Evolutionary conservation across 2,329 filamentous ascomycete genomes (phyloP).

Genomic region (Pseudogymnoascus destructans): DNA sequence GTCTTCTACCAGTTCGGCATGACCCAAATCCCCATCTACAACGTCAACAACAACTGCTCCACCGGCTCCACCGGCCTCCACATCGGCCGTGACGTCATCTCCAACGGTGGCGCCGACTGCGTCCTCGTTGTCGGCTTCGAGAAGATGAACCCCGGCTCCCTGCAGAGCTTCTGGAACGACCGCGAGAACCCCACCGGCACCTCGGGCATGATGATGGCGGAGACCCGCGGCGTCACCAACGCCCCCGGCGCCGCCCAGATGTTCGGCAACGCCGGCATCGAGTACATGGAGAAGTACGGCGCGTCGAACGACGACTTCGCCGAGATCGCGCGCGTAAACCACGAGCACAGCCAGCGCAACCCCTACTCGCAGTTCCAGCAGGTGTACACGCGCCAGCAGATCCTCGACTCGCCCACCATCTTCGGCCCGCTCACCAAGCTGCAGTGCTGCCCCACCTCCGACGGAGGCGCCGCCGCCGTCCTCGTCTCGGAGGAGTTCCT

Average conservation of each 20-base stretch:
- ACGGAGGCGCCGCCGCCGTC: conserved; percentile 79
- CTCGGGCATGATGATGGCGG: conserved; percentile 63
- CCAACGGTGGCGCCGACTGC: conserved; percentile 71
- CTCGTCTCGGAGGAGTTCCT: conserved; percentile 84
- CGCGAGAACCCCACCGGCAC: conserved; percentile 67
- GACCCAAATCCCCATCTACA: conserved; percentile 91
- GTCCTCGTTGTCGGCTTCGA: conserved; percentile 90
- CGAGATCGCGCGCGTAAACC: conserved; percentile 87
- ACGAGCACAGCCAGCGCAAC: conserved; percentile 81
- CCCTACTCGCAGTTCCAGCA: conserved; percentile 97
- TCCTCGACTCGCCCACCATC: conserved; percentile 64
- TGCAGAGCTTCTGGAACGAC: conserved; percentile 77
- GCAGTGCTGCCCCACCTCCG: conserved; percentile 96
- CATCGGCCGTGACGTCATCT: conserved; percentile 69
- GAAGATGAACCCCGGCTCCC: conserved; percentile 91
- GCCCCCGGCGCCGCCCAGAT: conserved; percentile 80
- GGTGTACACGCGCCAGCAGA: conserved; percentile 76
- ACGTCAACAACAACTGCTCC: conserved; percentile 97
- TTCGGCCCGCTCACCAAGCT: conserved; percentile 84
- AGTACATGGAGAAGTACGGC: conserved; percentile 94
- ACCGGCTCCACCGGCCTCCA: conserved; percentile 86
- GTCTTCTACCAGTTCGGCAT: conserved; percentile 99
- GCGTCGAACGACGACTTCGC: conserved; percentile 78
- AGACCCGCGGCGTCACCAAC: conserved; percentile 67
- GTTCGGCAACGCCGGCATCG: conserved; percentile 85